Base-by-base conservation (phyloP, 495 filamentous ascomycete genomes). In the Jackrogersella minutella region DNA sequence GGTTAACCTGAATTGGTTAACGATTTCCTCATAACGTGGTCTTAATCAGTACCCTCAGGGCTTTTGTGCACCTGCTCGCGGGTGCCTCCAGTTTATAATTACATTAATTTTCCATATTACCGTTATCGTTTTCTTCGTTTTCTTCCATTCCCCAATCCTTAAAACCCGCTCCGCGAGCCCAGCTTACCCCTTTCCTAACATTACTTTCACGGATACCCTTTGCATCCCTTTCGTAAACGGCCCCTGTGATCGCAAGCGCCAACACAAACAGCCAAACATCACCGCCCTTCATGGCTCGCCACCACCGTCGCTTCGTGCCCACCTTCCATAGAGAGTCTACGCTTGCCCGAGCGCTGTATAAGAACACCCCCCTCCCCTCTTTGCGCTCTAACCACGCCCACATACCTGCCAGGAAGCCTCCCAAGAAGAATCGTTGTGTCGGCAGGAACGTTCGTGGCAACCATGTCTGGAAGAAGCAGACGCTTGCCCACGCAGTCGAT, bases 261-360 rank as follows among this genome's bases (percentile, higher is more conserved):
- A 85, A 68, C 6, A 92, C 88, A 74, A 99, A 90, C 2, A 99
- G 74, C 81, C 87, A 83, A 21, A 97, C 84, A 76, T 97, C 94
- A 4, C 93, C 93, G 26, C 89, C 87, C 49, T 82, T 87, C 72
- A 94, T 80, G 5, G 91, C 91, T 54, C 82, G 86, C 91, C 94
- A 96, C 81, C 89, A 88, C 3, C 91, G 85, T 31, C 87, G 81
- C 85, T 98, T 98, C 46, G 88, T 85, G 9, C 93, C 91, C 0
- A 96, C 90, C 81, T 97, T 97, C 92, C 92, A 98, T 40, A 91
- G 73, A 33, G 85, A 89, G 69, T 97, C 90, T 28, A 97, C 78
- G 36, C 89, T 91, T 7, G 87, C 73, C 17, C 93, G 83, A 58
- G 88, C 87, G 40, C 86, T 85, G 66, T 93, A 92, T 64, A 96